Evolutionary conservation across 352 stramenopile genomes (phyloP).

Genomic region (Phytophthora citrophthora): DNA sequence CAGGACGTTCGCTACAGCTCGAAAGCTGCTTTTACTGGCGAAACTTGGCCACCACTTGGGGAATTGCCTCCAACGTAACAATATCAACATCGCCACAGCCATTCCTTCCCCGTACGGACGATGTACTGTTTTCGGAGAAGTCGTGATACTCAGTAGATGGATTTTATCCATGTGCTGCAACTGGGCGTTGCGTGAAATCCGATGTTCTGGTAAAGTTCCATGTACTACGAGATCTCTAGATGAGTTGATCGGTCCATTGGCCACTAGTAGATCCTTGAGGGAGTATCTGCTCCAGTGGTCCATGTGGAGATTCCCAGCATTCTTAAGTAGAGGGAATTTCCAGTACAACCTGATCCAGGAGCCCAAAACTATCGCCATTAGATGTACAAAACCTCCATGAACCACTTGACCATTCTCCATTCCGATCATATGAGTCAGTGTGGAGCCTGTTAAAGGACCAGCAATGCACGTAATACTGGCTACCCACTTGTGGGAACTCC

Average conservation of each 20-base stretch:
- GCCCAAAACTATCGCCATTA: conserved; percentile 42
- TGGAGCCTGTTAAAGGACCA: conserved; percentile 61
- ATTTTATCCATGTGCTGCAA: conserved; percentile 68
- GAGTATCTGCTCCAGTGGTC: conserved; percentile 54
- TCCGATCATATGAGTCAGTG: conserved; percentile 56
- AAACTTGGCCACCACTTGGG: conserved; percentile 29
- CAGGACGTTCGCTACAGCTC: conserved; percentile 19
- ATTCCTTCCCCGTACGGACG: conserved; percentile 40
- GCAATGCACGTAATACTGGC: conserved; percentile 66
- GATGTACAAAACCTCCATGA: conserved; percentile 41
- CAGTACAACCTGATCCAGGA: conserved; percentile 50
- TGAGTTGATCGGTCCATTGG: conserved; percentile 40
- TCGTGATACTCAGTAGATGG: conserved; percentile 76
- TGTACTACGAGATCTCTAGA: conserved; percentile 58
- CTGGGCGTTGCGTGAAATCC: conserved; percentile 54
- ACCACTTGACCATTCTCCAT: conserved; percentile 46
- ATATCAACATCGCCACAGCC: conserved; percentile 17
- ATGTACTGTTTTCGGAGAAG: conserved; percentile 54
- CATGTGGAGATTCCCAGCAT: conserved; percentile 61
- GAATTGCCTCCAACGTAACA: conserved; percentile 32
- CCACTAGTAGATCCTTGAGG: conserved; percentile 40
- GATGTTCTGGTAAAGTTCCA: conserved; percentile 51
- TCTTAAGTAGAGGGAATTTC: conserved; percentile 49
- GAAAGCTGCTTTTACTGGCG: conserved; percentile 9
- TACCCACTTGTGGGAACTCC: conserved; percentile 60